Base-by-base conservation (phyloP, 805 yeast genomes). In the Candida morakotiae region DNA sequence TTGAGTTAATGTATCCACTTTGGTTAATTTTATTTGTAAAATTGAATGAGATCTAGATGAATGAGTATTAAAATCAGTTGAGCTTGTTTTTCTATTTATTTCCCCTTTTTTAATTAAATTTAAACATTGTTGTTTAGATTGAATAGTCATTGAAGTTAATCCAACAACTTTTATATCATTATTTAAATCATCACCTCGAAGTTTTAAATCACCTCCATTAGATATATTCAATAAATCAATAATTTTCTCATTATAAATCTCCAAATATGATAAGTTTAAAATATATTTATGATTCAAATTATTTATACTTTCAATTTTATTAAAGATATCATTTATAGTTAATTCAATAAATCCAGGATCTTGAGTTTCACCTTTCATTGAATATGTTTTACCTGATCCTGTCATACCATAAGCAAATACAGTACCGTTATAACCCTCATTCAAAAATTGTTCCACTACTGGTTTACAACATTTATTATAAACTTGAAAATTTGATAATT, bases 361-460 rank as follows among this genome's bases (percentile, higher is more conserved):
- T 1, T 73, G 74, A 0, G 78, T 70, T 0, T 81, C 74, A 0
- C 96, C 96, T 54, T 83, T 75, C 25, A 89, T 84, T 0, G 98
- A 91, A 55, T 83, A 87, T 0, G 97, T 89, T 55, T 89, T 89
- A 11, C 98, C 98, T 57, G 97, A 89, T 0, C 98, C 98, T 0
- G 98, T 89, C 22, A 97, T 94, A 1, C 98, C 98, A 55, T 89
- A 89, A 0, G 98, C 97, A 65, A 89, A 89, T 0, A 89, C 87
- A 0, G 96, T 88, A 11, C 89, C 89, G 52, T 87, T 87, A 57
- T 64, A 89, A 0, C 96, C 96, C 11, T 79, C 80, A 30, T 57
- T 48, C 71, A 70, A 43, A 75, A 78, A 55, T 71, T 76, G 44
- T 53, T 64, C 26, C 71, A 79, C 57, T 73, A 71, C 24, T 67